These are phyloP conservation scores for Biscutella laevigata DNA, from an alignment of 441 rosid species.

Conservation along the genomic window DNA sequence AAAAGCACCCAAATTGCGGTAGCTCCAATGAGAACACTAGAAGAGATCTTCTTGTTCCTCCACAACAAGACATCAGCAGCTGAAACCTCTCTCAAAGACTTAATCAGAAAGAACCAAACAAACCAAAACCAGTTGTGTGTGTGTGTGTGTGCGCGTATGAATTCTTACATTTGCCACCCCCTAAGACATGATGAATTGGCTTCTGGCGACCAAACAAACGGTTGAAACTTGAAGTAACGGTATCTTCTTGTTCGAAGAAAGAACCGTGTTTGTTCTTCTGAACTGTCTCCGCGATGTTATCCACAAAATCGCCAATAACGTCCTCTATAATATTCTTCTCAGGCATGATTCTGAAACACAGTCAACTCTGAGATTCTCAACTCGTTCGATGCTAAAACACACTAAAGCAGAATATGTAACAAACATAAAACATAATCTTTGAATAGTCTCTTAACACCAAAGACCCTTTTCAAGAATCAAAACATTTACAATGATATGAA, in stretches of 20 bases:
- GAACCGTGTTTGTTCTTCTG: conserved; percentile 56
- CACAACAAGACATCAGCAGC: conserved; percentile 99
- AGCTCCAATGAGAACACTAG: conserved; percentile 58
- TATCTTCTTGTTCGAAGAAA: conserved; percentile 51
- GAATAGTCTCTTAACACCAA: neutral
- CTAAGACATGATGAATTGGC: conserved; percentile 62
- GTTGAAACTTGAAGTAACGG: conserved; percentile 48
- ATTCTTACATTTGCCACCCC: conserved; percentile 73
- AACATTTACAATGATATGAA: conserved; percentile 7
- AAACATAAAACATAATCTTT: conserved; percentile 8
- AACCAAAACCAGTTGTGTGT: neutral
- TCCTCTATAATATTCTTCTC: conserved; percentile 60
- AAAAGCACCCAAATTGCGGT: conserved; percentile 84
- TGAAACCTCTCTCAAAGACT: conserved; percentile 25
- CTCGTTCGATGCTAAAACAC: neutral
- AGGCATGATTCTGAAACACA: conserved; percentile 43
- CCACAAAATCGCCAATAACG: conserved; percentile 44
- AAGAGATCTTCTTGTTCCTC: conserved; percentile 98
- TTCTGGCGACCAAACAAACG: conserved; percentile 76
- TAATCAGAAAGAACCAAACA: conserved; percentile 1
- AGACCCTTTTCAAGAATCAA: neutral
- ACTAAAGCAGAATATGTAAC: neutral
- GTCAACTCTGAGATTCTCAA: conserved; percentile 1
- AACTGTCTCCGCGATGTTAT: conserved; percentile 50
- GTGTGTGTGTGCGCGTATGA: neutral